phyloP scores from a whole-genome alignment of 2,329 filamentous ascomycete species.

The Fusarium sp. region DNA sequence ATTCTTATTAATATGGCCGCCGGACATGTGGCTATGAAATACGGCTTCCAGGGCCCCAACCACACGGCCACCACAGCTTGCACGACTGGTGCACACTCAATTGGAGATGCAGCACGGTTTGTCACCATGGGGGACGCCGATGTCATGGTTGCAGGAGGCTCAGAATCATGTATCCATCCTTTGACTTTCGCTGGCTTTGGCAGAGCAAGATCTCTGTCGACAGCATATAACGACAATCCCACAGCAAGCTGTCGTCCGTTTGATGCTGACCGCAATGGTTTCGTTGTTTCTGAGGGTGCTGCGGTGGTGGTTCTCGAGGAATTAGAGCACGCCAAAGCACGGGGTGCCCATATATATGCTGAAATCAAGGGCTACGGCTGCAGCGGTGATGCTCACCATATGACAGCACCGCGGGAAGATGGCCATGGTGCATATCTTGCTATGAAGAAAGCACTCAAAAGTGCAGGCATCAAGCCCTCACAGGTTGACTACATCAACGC shows the following conservation, averaged over 20 bases:
- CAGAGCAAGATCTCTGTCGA: slow-evolving; percentile 84
- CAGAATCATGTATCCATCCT: slow-evolving; percentile 95
- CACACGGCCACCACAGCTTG: slow-evolving; percentile 94
- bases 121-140: slow-evolving; percentile 91
- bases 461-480: slow-evolving; percentile 72
- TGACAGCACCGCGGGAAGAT: slow-evolving; percentile 87
- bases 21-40: slow-evolving; percentile 91
- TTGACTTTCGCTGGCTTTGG: slow-evolving; percentile 92
- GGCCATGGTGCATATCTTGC: slow-evolving; percentile 82
- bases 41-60: slow-evolving; percentile 89
- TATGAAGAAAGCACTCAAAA: slow-evolving; percentile 83
- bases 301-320: slow-evolving; percentile 90
- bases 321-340: slow-evolving; percentile 81
- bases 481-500: slow-evolving; percentile 93
- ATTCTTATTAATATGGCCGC: slow-evolving; percentile 95
- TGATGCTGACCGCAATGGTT: slow-evolving; percentile 79
- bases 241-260: slow-evolving; percentile 82
- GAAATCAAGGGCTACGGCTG: slow-evolving; percentile 90
- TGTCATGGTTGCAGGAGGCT: slow-evolving; percentile 94
- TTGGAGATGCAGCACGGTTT: slow-evolving; percentile 92
- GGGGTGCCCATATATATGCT: slow-evolving; percentile 85
- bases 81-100: slow-evolving; percentile 92
- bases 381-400: slow-evolving; percentile 90
- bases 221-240: slow-evolving; percentile 78
- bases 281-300: slow-evolving; percentile 92